phyloP scores from a whole-genome alignment of 106 monocot species.

The Apostasia shenzhenica region DNA sequence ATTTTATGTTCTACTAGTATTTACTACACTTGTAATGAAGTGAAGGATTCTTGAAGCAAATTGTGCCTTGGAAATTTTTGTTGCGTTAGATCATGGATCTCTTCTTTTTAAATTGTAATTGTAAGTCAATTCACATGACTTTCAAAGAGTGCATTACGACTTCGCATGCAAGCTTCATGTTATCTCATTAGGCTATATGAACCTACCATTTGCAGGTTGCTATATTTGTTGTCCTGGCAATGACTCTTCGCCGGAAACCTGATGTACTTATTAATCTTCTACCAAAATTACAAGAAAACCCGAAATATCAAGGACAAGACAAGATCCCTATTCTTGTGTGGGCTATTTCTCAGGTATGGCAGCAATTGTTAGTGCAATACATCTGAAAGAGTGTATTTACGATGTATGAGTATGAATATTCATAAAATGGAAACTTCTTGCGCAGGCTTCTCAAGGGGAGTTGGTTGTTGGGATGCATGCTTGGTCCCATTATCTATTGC shows the following conservation, averaged over 20 bases:
- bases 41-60: no score
- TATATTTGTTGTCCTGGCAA: conserved; percentile 78
- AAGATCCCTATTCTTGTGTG: conserved; percentile 79
- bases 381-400: background rate
- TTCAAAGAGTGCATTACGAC: no score
- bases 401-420: background rate
- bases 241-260: conserved; percentile 79
- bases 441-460: conserved; percentile 75
- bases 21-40: no score
- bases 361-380: background rate
- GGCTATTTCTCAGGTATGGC: conserved; percentile 73
- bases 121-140: no score
- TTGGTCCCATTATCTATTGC: conserved; percentile 51
- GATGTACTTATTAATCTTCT: conserved; percentile 62
- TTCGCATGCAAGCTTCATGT: no score
- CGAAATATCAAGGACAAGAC: conserved; percentile 82
- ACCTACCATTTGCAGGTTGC: conserved; percentile 53
- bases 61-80: no score
- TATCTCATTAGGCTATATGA: no score
- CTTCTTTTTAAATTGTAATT: no score
- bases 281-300: conserved; percentile 61
- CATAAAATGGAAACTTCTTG: background rate
- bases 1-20: no score
- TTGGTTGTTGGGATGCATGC: conserved; percentile 37
- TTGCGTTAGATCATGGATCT: no score